phyloP scores from a whole-genome alignment of 1,284 basidiomycete genomes.

The Gastroboletus turbinatus region DNA sequence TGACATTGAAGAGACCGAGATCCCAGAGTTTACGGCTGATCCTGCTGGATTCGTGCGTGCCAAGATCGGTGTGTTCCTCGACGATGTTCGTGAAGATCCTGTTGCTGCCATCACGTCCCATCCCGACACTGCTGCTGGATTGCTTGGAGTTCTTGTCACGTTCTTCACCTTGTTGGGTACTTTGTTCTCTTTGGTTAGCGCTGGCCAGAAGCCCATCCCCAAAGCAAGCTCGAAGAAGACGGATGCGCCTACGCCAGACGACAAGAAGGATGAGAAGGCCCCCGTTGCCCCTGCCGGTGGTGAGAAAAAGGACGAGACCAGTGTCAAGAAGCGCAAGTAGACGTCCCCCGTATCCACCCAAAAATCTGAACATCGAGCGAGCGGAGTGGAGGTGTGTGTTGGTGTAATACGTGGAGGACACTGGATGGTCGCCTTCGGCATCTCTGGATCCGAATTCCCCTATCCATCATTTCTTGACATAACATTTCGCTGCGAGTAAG shows the following conservation, averaged over 20 bases:
- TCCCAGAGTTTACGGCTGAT: constrained; percentile 64
- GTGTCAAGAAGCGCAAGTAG: constrained; percentile 36
- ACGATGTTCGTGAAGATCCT: constrained; percentile 71
- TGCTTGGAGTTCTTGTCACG: constrained; percentile 72
- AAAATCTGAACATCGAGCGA: constrained; percentile 10
- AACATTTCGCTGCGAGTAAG: constrained; percentile 8
- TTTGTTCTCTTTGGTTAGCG: constrained; percentile 76
- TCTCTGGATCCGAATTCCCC: neutral
- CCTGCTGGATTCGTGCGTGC: constrained; percentile 79
- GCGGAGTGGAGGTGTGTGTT: neutral
- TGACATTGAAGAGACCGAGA: constrained; percentile 48
- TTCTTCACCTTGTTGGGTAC: constrained; percentile 82
- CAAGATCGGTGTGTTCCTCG: constrained; percentile 73
- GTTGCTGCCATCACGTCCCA: constrained; percentile 74
- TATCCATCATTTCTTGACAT: neutral
- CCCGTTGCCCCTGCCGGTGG: constrained; percentile 69
- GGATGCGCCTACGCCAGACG: constrained; percentile 60
- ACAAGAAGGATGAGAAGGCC: constrained; percentile 61
- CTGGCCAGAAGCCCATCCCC: constrained; percentile 65
- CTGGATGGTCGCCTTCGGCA: constrained; percentile 8
- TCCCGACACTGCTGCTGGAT: constrained; percentile 81
- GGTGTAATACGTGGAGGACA: constrained; percentile 13
- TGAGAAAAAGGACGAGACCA: constrained; percentile 52
- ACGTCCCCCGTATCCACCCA: neutral
- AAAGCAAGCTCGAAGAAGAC: constrained; percentile 74